Evolutionary conservation across 768 basidiomycete species (phyloP), one percentile per base, ranked within the genome.

Genomic region (Suillus decipiens): DNA sequence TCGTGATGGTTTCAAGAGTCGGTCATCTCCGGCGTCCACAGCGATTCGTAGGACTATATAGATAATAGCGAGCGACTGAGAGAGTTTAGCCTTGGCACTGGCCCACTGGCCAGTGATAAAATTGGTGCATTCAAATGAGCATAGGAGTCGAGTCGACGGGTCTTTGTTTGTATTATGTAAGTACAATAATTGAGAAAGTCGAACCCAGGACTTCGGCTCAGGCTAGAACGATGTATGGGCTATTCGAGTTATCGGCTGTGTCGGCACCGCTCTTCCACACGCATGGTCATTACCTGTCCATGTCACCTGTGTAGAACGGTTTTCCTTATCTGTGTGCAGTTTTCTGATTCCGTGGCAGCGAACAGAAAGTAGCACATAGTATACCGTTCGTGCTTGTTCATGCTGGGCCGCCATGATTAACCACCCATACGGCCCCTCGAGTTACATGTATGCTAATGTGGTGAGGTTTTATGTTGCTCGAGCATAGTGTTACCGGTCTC

Each of bases 381-480:
- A 33, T 15, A 34, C 51, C 7, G 3, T 17, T 5, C 19, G 33
- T 53, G 17, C 56, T 24, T 11, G 24, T 42, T 41, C 56, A 57
- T 57, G 56, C 56, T 57, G 56, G 56, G 39, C 10, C 39, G 6
- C 62, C 65, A 72, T 47, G 64, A 75, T 74, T 67, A 74, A 68
- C 61, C 73, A 74, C 64, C 73, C 73, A 17, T 74, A 74, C 41
- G 71, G 63, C 53, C 63, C 74, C 31, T 68, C 74, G 17, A 69
- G 66, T 51, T 75, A 69, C 39, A 48, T 74, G 60, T 73, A 74
- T 39, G 63, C 69, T 17, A 64, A 48, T 36, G 66, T 65, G 64
- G 74, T 71, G 45, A 51, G 74, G 10, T 39, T 22, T 41, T 41
- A 1, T 2, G 19, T 5, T 34, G 8, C 39, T 41, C 22, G 43